Evolutionary conservation across 2,329 filamentous ascomycete species (phyloP).

Genomic region (Trichoderma arundinaceum): DNA sequence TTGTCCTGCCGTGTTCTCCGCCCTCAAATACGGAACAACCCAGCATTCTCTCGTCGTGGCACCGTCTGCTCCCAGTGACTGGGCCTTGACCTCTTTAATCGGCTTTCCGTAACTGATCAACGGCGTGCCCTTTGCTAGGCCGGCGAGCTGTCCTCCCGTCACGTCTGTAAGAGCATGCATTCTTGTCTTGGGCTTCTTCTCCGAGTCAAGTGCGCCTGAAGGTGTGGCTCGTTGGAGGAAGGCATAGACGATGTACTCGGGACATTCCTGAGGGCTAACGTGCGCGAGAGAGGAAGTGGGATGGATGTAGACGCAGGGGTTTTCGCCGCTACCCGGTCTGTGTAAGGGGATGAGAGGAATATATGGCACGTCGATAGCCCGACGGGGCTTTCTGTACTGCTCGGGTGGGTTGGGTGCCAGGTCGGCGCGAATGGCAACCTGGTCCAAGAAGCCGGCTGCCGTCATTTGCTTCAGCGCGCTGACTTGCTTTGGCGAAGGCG

Average conservation of each 20-base stretch:
- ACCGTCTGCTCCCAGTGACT: slow-evolving; percentile 44
- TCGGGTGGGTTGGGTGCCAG: slow-evolving; percentile 76
- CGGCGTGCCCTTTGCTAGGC: slow-evolving; percentile 82
- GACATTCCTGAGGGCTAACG: slow-evolving; percentile 72
- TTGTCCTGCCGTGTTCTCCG: slow-evolving; percentile 67
- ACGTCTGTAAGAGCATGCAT: slow-evolving; percentile 89
- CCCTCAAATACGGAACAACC: slow-evolving; percentile 77
- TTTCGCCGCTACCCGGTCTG: slow-evolving; percentile 49
- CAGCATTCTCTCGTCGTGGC: slow-evolving; percentile 72
- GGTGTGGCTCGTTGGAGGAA: slow-evolving; percentile 75
- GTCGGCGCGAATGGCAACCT: slow-evolving; percentile 90
- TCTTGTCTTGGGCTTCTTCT: slow-evolving; percentile 72
- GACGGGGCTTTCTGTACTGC: slow-evolving; percentile 69
- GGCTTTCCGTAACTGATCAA: slow-evolving; percentile 87
- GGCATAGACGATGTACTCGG: slow-evolving; percentile 85
- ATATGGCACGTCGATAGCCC: slow-evolving; percentile 93
- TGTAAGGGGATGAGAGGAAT: slow-evolving; percentile 78
- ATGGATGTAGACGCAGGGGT: slow-evolving; percentile 83
- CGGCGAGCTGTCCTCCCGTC: slow-evolving; percentile 74
- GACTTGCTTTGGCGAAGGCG: slow-evolving; percentile 70
- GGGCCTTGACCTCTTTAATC: slow-evolving; percentile 74
- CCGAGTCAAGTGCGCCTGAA: slow-evolving; percentile 52
- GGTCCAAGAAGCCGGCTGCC: slow-evolving; percentile 90
- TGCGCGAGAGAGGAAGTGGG: slow-evolving; percentile 81
- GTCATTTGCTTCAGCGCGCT: slow-evolving; percentile 88